phyloP scores from a whole-genome alignment of 495 filamentous ascomycete species.

The Glarea lozoyensis region DNA sequence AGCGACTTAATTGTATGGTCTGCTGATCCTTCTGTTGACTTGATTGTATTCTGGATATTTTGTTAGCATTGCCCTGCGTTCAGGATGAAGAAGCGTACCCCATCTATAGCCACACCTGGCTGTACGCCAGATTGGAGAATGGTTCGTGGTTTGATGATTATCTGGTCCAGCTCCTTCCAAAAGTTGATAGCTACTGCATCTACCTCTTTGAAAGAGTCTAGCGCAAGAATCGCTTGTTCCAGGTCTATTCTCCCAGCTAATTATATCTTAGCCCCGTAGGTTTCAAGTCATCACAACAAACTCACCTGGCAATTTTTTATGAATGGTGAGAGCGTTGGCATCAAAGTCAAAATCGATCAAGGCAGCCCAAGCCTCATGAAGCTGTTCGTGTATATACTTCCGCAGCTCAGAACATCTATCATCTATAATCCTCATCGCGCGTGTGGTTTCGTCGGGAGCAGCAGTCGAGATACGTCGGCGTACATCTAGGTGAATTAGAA shows the following conservation, averaged over 20 bases:
- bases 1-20: slow-evolving; percentile 30
- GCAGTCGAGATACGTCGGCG: slow-evolving; percentile 33
- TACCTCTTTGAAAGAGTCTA: slow-evolving; percentile 43
- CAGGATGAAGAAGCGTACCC: slow-evolving; percentile 21
- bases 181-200: slow-evolving; percentile 38
- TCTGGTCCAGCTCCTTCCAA: slow-evolving; percentile 40
- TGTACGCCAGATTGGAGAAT: background rate
- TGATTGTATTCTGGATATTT: slow-evolving; percentile 11
- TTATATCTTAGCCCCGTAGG: background rate
- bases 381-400: slow-evolving; percentile 46
- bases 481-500: too few species aligned
- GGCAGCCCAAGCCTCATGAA: slow-evolving; percentile 41
- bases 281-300: slow-evolving; percentile 20
- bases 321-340: slow-evolving; percentile 37
- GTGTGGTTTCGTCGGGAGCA: slow-evolving; percentile 34
- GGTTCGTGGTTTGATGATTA: slow-evolving; percentile 42
- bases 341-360: slow-evolving; percentile 48
- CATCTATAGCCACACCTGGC: slow-evolving; percentile 15
- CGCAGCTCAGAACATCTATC: slow-evolving; percentile 44
- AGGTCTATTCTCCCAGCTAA: slow-evolving; percentile 39
- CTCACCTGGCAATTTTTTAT: slow-evolving; percentile 31
- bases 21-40: background rate
- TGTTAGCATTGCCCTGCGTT: background rate
- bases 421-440: slow-evolving; percentile 37
- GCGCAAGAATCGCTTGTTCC: slow-evolving; percentile 35